Base-by-base conservation (phyloP, 1,284 basidiomycete genomes). In the Moniliella sp. region DNA sequence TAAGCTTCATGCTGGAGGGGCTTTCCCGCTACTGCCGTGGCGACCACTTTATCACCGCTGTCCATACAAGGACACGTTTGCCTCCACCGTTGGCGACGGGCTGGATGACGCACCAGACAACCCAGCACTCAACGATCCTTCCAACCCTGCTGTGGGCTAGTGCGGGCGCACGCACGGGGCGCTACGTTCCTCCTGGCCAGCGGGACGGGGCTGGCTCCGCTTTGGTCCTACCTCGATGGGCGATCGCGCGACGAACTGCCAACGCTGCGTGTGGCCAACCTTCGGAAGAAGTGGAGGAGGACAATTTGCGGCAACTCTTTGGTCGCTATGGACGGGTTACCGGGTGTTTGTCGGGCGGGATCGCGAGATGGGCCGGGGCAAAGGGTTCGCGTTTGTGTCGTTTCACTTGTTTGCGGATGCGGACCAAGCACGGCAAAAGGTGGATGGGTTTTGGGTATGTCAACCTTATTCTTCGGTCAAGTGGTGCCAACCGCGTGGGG, bases 41-140 rank as follows among this genome's bases (percentile, higher is more conserved):
- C 36, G 79, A 79, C 48, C 91, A 97, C 66, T 97, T 86, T 64
- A 99, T 91, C 8, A 78, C 84, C 84, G 86, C 63, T 97, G 91
- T 71, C 91, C 91, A 8, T 91, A 91, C 72, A 91, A 84, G 64
- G 86, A 94, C 49, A 79, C 80, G 13, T 63, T 72, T 27, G 67
- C 66, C 28, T n/a, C n/a, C n/a, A n/a, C n/a, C n/a, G 72, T 77
- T 13, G 80, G 78, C 8, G 68, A 51, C 16, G 48, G 52, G 14
- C 46, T 34, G 28, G 39, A 70, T 37, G 71, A 73, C 12, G 75
- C 73, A 30, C 62, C 65, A 30, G 59, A 68, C 12, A 56, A 67
- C 2, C n/a, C n/a, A n/a, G 41, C 43, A 11, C 21, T 23, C n/a
- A 40, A 46, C 31, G 58, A 52, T 35, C 47, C 45, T 28, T 45